Base-by-base conservation (phyloP, 352 stramenopile genomes). In the Pythium phragmitis region DNA sequence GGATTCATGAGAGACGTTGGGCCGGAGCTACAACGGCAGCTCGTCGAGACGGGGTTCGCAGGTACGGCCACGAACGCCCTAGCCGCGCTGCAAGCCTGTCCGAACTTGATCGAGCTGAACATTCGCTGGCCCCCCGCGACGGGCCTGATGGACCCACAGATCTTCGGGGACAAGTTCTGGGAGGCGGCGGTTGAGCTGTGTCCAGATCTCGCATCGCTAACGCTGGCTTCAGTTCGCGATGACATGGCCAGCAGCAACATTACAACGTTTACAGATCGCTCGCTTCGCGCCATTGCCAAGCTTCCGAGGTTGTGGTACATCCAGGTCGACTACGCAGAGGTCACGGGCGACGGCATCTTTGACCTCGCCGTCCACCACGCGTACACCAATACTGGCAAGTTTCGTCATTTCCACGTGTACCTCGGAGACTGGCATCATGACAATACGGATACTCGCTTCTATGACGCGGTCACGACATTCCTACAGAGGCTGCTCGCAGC, bases 341-440 rank as follows among this genome's bases (percentile, higher is more conserved):
- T 51, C 45, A 51, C 45, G 3, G 45, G 45, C 45, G 45, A 51
- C 7, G 45, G 23, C 11, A 51, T 51, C 8, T 51, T 51, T 34
- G 19, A 51, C 5, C 9, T 51, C 8, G 19, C 45, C 4, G 45
- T 51, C 19, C 45, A 51, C 45, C 45, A 51, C 16, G 19, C 45
- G 19, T 9, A 6, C 5, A 7, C 21, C 7, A 33, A 51, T 7
- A 14, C 34, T 2, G 7, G 7, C 7, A 14, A 3, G 34, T 2
- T 13, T 9, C 34, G 34, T 6, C 11, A 9, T 9, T 39, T 39
- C 34, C 34, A 39, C 34, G 34, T 39, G 34, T 14, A 39, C 11
- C 34, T 39, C 34, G 34, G 34, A 9, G 34, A 39, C 34, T 13
- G 7, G 34, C 34, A 13, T 2, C 34, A 39, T 2, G 19, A 51